These are phyloP conservation scores for Suhomyces prunicola DNA, from an alignment of 805 yeast species.

Conservation along the genomic window DNA sequence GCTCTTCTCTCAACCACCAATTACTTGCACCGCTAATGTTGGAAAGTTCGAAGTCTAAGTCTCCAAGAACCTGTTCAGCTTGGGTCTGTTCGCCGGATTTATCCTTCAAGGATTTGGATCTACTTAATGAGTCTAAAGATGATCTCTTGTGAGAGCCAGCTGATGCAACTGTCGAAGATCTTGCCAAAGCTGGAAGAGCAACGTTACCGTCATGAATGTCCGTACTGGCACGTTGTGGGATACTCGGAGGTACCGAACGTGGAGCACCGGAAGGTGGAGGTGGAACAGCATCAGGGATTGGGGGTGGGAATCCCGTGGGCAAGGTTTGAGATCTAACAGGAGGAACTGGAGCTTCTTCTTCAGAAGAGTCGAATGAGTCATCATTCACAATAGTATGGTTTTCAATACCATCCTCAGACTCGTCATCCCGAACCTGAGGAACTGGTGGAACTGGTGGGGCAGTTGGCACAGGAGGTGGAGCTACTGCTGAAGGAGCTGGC, in stretches of 20 bases:
- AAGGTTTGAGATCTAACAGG: conserved; percentile 12
- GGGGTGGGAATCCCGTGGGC: conserved; percentile 13
- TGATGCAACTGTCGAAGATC: conserved; percentile 12
- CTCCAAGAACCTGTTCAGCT: conserved; percentile 24
- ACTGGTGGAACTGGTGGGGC: background rate
- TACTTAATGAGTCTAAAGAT: conserved; percentile 15
- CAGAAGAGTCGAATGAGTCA: conserved; percentile 9
- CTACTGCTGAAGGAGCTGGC: background rate
- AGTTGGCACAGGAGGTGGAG: conserved; percentile 10
- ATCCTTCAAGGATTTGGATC: conserved; percentile 15
- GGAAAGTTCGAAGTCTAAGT: conserved; percentile 29
- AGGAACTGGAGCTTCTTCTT: conserved; percentile 13
- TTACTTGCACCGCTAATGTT: conserved; percentile 25
- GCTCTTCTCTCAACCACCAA: conserved; percentile 68
- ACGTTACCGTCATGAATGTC: conserved; percentile 3
- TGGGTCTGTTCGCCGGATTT: conserved; percentile 20
- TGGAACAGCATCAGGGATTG: conserved; percentile 10
- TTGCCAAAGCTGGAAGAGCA: conserved; percentile 3
- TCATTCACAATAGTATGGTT: conserved; percentile 6
- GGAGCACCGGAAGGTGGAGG: conserved; percentile 11
- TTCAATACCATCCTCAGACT: conserved; percentile 1
- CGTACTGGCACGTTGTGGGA: conserved; percentile 14
- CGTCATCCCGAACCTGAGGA: conserved; percentile 1
- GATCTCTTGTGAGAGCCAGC: conserved; percentile 11
- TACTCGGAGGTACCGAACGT: background rate